These are phyloP conservation scores for Penicillium italicum DNA, from an alignment of 2,329 filamentous ascomycete species.

Conservation along the genomic window DNA sequence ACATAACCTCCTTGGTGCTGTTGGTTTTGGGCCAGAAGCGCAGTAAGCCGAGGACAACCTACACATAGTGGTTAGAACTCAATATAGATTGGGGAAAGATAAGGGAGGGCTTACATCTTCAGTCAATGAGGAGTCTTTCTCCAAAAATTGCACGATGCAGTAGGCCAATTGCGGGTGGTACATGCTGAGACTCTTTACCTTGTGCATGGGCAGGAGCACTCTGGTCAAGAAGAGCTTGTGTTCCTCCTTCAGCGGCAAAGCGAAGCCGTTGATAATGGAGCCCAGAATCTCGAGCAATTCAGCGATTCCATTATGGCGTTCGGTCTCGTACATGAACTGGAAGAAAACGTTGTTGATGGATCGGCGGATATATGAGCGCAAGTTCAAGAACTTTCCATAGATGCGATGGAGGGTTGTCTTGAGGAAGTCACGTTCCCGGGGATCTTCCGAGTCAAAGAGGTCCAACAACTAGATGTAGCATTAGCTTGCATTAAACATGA, in stretches of 20 bases:
- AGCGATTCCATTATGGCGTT: slow-evolving; percentile 96
- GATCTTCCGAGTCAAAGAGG: slow-evolving; percentile 96
- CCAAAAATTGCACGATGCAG: slow-evolving; percentile 97
- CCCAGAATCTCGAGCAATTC: slow-evolving; percentile 94
- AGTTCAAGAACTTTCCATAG: slow-evolving; percentile 97
- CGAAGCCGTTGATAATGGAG: slow-evolving; percentile 98
- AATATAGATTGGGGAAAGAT: not conserved
- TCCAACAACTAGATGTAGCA: slow-evolving; percentile 66
- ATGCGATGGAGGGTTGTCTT: slow-evolving; percentile 98
- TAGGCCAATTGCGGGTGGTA: slow-evolving; percentile 98
- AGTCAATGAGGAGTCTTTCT: slow-evolving; percentile 94
- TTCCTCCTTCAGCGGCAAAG: slow-evolving; percentile 92
- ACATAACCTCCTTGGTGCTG: slow-evolving; percentile 99
- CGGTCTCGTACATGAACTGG: slow-evolving; percentile 98
- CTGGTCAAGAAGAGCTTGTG: slow-evolving; percentile 97
- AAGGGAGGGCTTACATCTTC: slow-evolving; percentile 68
- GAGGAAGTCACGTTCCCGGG: slow-evolving; percentile 90
- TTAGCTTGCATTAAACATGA: slow-evolving; percentile 8
- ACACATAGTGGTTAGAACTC: slow-evolving; percentile 4
- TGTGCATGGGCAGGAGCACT: slow-evolving; percentile 89
- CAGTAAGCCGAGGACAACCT: slow-evolving; percentile 90
- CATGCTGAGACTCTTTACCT: slow-evolving; percentile 99
- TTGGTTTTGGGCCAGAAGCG: slow-evolving; percentile 99
- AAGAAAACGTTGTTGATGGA: slow-evolving; percentile 99
- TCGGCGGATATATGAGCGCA: slow-evolving; percentile 92